Evolutionary conservation across 352 stramenopile genomes (phyloP).

Genomic region (Phytophthora foliorum): DNA sequence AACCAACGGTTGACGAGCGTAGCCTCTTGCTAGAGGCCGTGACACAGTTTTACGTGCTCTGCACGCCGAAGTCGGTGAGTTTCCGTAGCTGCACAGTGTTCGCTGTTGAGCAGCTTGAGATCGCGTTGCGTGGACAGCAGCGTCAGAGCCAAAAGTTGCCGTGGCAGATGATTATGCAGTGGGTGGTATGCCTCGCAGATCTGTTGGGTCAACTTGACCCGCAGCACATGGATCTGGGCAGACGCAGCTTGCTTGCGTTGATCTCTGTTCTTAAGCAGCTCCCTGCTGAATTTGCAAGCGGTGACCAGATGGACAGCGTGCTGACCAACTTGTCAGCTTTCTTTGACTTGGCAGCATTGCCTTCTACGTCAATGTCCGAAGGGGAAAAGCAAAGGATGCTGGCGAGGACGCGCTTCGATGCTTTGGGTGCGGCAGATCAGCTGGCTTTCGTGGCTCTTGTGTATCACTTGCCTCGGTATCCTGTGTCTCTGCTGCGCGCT

Average conservation of each 20-base stretch:
- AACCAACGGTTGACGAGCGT: conserved; percentile 27
- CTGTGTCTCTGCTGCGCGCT: conserved; percentile 70
- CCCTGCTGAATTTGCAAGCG: conserved; percentile 53
- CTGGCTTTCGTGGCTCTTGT: conserved; percentile 78
- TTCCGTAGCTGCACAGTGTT: conserved; percentile 84
- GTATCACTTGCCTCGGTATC: conserved; percentile 81
- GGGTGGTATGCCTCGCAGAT: conserved; percentile 74
- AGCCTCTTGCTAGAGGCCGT: conserved; percentile 66
- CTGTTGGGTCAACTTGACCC: conserved; percentile 68
- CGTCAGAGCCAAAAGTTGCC: conserved; percentile 34
- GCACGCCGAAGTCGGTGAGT: conserved; percentile 70
- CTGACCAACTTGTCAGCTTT: conserved; percentile 70
- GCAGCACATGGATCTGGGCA: conserved; percentile 67
- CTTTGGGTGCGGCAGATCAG: conserved; percentile 58
- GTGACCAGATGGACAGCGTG: conserved; percentile 62
- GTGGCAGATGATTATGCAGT: conserved; percentile 78
- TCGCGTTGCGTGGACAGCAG: conserved; percentile 46
- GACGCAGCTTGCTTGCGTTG: conserved; percentile 70
- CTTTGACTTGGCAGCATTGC: conserved; percentile 58
- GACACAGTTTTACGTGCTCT: conserved; percentile 74
- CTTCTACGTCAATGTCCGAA: conserved; percentile 34
- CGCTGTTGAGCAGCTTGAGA: conserved; percentile 67
- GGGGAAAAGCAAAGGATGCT: conserved; percentile 37
- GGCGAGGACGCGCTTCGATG: conserved; percentile 60
- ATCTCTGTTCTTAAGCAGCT: conserved; percentile 86